phyloP scores from a whole-genome alignment of 148 eudicot genomes.

The Fagopyrum tataricum region DNA sequence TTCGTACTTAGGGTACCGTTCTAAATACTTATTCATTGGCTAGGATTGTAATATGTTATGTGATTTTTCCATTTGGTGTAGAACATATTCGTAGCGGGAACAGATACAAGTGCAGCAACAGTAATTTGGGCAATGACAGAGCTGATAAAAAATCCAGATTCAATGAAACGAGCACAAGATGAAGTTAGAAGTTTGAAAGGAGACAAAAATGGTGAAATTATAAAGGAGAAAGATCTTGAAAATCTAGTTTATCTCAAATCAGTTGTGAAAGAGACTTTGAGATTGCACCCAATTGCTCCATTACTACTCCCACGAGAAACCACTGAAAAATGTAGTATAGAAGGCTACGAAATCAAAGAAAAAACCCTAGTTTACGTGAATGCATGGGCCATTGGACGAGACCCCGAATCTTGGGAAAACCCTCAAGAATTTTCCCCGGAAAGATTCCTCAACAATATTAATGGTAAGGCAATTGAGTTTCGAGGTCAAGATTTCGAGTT shows the following conservation, averaged over 20 bases:
- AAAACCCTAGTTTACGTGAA: background rate
- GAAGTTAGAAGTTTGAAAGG: background rate
- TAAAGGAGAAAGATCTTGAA: constrained; percentile 23
- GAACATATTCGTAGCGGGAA: constrained; percentile 23
- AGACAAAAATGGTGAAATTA: background rate
- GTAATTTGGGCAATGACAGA: constrained; percentile 36
- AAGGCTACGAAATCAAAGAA: constrained; percentile 30
- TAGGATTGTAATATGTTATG: too few relatives aligned
- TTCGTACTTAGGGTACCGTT: too few relatives aligned
- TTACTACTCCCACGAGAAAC: constrained; percentile 26
- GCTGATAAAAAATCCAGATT: constrained; percentile 20
- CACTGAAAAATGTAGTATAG: constrained; percentile 14
- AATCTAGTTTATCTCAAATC: constrained; percentile 20
- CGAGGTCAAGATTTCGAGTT: constrained; percentile 24
- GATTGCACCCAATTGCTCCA: constrained; percentile 32
- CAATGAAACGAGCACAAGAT: constrained; percentile 25
- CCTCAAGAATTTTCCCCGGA: constrained; percentile 25
- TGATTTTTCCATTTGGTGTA: background rate
- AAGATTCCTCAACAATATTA: constrained; percentile 21
- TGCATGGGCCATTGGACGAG: constrained; percentile 15
- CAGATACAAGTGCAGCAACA: constrained; percentile 26
- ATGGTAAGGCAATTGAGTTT: background rate
- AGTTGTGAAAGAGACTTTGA: constrained; percentile 29
- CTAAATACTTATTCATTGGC: too few relatives aligned
- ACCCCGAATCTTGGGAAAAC: constrained; percentile 28